phyloP scores from a whole-genome alignment of 805 yeast species.

The Ascoidea rubescens region DNA sequence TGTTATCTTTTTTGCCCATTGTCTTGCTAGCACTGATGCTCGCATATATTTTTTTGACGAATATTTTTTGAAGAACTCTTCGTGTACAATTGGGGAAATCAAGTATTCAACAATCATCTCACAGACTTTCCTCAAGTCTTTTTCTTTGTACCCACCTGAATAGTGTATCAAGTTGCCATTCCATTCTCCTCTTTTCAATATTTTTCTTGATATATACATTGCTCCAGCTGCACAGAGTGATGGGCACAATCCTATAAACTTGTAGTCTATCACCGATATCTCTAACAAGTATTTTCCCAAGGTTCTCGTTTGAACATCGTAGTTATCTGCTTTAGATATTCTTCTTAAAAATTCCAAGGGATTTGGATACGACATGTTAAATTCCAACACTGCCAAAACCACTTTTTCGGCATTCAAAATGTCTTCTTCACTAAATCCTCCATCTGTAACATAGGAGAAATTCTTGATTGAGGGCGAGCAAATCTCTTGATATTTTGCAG shows the following conservation, averaged over 20 bases:
- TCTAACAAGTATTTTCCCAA: slow-evolving; percentile 77
- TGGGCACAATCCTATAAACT: slow-evolving; percentile 60
- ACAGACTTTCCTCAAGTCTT: slow-evolving; percentile 58
- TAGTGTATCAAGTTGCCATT: slow-evolving; percentile 78
- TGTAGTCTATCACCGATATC: slow-evolving; percentile 60
- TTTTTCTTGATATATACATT: slow-evolving; percentile 68
- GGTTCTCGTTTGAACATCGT: slow-evolving; percentile 72
- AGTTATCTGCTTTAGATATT: slow-evolving; percentile 82
- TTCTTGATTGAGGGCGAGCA: slow-evolving; percentile 74
- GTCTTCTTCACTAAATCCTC: slow-evolving; percentile 68
- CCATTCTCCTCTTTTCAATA: slow-evolving; percentile 65
- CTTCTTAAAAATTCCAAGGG: slow-evolving; percentile 84
- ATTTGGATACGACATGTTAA: slow-evolving; percentile 72
- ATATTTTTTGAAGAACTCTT: slow-evolving; percentile 87
- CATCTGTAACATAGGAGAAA: slow-evolving; percentile 81
- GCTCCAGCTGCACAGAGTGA: slow-evolving; percentile 79
- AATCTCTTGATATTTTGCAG: slow-evolving; percentile 90
- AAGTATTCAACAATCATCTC: slow-evolving; percentile 65
- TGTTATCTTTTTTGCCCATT: slow-evolving; percentile 59
- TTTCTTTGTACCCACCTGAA: slow-evolving; percentile 76
- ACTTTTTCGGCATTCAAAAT: slow-evolving; percentile 74
- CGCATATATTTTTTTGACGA: slow-evolving; percentile 82
- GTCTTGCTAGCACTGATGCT: slow-evolving; percentile 66
- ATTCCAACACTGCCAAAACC: slow-evolving; percentile 56
- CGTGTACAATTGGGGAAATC: slow-evolving; percentile 73